Conservation (phyloP, 2,329 filamentous ascomycete species). For the Neonectria sp. region DNA sequence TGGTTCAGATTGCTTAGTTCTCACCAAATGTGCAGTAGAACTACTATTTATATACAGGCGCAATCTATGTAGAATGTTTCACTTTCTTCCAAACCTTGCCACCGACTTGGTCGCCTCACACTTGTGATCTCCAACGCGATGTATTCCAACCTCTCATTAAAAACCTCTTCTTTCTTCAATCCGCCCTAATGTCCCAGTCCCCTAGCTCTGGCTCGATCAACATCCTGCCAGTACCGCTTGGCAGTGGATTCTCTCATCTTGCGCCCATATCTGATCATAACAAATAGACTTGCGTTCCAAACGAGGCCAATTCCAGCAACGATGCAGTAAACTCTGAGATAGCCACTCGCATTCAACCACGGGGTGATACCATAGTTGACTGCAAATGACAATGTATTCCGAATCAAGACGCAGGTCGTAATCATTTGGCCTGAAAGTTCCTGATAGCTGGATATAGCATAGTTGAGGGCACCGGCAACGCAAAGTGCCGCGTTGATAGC, state of each 20-base stretch:
- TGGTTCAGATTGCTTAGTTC: too few relatives aligned
- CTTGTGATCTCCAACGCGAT: too few relatives aligned
- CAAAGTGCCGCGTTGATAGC: constrained; percentile 49
- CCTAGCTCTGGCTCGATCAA: constrained; percentile 20
- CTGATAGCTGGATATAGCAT: constrained; percentile 50
- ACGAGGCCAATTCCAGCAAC: constrained; percentile 26
- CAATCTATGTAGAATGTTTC: too few relatives aligned
- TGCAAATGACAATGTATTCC: constrained; percentile 58
- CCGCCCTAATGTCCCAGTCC: constrained; percentile 12
- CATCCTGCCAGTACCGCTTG: constrained; percentile 29
- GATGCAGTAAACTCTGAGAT: constrained; percentile 27
- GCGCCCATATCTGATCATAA: constrained; percentile 27
- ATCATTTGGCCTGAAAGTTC: constrained; percentile 50
- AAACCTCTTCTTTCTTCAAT: too few relatives aligned
- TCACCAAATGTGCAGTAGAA: too few relatives aligned
- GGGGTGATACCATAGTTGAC: constrained; percentile 55
- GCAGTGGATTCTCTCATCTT: constrained; percentile 17
- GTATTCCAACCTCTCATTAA: too few relatives aligned
- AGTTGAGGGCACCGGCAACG: constrained; percentile 46
- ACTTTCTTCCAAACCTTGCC: too few relatives aligned
- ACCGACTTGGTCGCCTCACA: too few relatives aligned
- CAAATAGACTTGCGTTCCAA: constrained; percentile 26
- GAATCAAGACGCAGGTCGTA: constrained; percentile 51
- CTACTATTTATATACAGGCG: too few relatives aligned
- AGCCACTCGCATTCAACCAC: constrained; percentile 38